Percentiles rank a stretch among this genome's conserved stretches.
These are phyloP conservation scores for Metschnikowia drakensbergensis DNA, from an alignment of 805 yeast species.

Conservation along the genomic window DNA sequence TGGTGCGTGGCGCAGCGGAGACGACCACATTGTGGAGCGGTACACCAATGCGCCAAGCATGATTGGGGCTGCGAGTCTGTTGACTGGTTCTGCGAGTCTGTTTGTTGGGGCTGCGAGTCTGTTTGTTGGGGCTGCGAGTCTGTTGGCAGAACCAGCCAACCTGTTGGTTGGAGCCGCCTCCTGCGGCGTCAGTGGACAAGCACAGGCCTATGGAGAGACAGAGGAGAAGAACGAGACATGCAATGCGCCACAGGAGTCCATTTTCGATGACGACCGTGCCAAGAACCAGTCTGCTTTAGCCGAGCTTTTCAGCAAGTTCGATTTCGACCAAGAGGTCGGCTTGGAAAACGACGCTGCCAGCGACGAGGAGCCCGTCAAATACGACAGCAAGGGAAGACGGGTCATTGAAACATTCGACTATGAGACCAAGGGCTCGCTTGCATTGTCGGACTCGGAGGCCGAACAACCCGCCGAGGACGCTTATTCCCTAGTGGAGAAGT, in stretches of 20 bases:
- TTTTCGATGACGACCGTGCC: conserved; percentile 18
- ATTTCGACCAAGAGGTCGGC: conserved; percentile 51
- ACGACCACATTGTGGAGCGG: conserved; percentile 73
- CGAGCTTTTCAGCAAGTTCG: conserved; percentile 43
- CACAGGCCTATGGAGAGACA: too few species aligned
- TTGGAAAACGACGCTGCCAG: conserved; percentile 29
- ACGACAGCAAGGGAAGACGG: conserved; percentile 44
- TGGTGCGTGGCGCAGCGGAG: conserved; percentile 77
- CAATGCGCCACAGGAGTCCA: background rate
- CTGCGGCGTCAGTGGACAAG: too few species aligned
- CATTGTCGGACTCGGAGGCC: conserved; percentile 20
- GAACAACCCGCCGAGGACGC: conserved; percentile 11
- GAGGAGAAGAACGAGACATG: background rate
- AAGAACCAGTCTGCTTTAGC: conserved; percentile 46
- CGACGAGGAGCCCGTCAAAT: conserved; percentile 33
- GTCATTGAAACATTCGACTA: conserved; percentile 31
- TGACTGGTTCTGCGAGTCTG: too few species aligned
- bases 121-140: too few species aligned
- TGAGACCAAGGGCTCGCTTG: conserved; percentile 28
- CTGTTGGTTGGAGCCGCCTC: too few species aligned
- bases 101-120: too few species aligned
- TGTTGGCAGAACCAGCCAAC: too few species aligned
- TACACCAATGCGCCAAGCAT: conserved; percentile 12
- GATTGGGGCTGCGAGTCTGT: too few species aligned
- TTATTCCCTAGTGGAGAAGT: conserved; percentile 12